Evolutionary conservation across 352 stramenopile species (phyloP).

Genomic region (Bremia lactucae): DNA sequence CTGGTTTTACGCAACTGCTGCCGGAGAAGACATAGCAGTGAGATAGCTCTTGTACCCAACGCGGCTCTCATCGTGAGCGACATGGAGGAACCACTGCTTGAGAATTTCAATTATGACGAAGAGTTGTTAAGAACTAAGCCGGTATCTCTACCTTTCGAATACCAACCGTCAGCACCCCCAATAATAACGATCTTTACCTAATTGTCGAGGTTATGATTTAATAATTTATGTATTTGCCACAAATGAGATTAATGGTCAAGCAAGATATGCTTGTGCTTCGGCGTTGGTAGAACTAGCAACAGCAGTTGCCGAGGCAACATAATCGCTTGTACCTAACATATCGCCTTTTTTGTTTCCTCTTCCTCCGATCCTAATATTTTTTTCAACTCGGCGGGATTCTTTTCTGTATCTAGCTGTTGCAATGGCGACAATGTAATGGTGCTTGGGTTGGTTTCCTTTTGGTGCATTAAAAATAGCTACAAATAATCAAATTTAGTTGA

Average conservation of each 20-base stretch:
- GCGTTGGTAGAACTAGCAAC: background rate
- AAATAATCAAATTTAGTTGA: background rate
- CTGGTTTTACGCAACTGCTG: slow-evolving; percentile 32
- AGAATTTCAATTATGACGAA: slow-evolving; percentile 29
- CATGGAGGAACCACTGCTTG: slow-evolving; percentile 60
- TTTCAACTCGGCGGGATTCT: slow-evolving; percentile 33
- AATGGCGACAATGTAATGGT: slow-evolving; percentile 11
- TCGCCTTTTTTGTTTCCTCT: slow-evolving; percentile 51
- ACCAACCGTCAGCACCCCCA: slow-evolving; percentile 56
- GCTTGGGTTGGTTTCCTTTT: slow-evolving; percentile 17
- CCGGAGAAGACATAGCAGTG: slow-evolving; percentile 2
- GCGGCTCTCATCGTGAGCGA: slow-evolving; percentile 34
- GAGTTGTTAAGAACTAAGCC: slow-evolving; percentile 23
- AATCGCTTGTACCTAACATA: background rate
- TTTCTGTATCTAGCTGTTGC: slow-evolving; percentile 28
- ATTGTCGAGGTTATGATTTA: slow-evolving; percentile 5
- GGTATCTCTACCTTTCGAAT: slow-evolving; percentile 37
- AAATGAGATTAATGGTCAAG: background rate
- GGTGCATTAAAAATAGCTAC: slow-evolving; percentile 49
- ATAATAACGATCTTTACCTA: slow-evolving; percentile 14
- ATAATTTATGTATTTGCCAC: slow-evolving; percentile 26
- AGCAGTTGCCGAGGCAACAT: slow-evolving; percentile 2
- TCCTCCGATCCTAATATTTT: slow-evolving; percentile 44
- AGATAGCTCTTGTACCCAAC: slow-evolving; percentile 16
- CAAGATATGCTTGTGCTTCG: background rate